Conservation (phyloP, 129 eudicot species). For the Erigeron canadensis region DNA sequence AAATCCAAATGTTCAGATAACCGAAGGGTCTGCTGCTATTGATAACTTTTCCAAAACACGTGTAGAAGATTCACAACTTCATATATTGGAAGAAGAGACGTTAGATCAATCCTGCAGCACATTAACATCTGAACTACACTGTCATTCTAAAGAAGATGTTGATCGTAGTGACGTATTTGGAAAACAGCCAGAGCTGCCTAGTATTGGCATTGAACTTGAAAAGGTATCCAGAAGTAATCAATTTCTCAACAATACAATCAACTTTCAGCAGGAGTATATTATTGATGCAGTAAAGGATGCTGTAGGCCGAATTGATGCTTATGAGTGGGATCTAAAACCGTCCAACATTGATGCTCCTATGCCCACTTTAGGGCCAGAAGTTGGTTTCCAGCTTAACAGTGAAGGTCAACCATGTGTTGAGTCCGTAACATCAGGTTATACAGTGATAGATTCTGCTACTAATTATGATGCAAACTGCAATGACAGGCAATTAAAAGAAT, state of each 20-base stretch:
- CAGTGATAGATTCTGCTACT: constrained; percentile 1
- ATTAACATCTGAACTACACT: constrained; percentile 13
- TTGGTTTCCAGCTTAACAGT: not conserved
- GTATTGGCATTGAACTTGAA: constrained; percentile 21
- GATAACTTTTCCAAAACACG: constrained; percentile 12
- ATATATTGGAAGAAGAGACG: constrained; percentile 20
- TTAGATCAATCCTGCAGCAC: constrained; percentile 26
- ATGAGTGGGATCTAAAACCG: constrained; percentile 19
- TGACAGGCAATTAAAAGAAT: constrained; percentile 14
- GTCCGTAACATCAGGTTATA: constrained; percentile 23
- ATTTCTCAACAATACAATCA: too few species aligned
- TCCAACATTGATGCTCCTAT: constrained; percentile 7
- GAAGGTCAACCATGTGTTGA: too few species aligned
- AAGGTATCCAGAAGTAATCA: not conserved
- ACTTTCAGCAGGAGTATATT: too few species aligned
- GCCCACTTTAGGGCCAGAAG: constrained; percentile 13
- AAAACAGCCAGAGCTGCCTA: constrained; percentile 22
- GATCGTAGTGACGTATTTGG: constrained; percentile 11
- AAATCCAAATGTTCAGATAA: constrained; percentile 12
- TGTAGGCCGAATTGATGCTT: constrained; percentile 9
- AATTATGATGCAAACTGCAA: not conserved
- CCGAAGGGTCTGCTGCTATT: constrained; percentile 11
- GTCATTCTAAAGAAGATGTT: not conserved
- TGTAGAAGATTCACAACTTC: constrained; percentile 25
- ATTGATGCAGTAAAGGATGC: too few species aligned